Conservation (phyloP, 164 flowering plant species). For the Kalanchoe fedtschenkoi region DNA sequence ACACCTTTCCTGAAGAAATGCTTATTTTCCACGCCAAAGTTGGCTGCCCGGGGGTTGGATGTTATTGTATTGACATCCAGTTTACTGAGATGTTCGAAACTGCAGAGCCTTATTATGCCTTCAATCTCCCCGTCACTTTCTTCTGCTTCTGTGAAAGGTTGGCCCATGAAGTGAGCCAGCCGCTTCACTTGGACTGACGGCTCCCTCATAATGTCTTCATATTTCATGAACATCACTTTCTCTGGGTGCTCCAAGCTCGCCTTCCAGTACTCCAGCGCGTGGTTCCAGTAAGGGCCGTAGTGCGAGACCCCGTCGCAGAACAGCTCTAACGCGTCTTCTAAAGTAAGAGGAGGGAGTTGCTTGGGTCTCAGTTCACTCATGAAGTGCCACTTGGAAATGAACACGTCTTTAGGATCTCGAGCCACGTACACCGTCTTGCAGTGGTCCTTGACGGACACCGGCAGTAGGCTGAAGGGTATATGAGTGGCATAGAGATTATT, state of each 20-base stretch:
- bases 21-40: background rate
- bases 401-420: constrained; percentile 16
- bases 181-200: background rate
- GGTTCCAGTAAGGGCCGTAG: constrained; percentile 18
- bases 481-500: constrained; percentile 11
- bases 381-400: constrained; percentile 18
- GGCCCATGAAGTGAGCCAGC: constrained; percentile 14
- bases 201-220: constrained; percentile 13
- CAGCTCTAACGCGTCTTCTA: constrained; percentile 16
- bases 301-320: constrained; percentile 14
- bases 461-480: constrained; percentile 10
- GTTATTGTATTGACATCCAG: constrained; percentile 12
- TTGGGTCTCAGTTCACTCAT: background rate
- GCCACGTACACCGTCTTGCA: constrained; percentile 13
- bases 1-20: constrained; percentile 11
- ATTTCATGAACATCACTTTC: constrained; percentile 1
- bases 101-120: constrained; percentile 9
- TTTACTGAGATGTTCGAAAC: constrained; percentile 14
- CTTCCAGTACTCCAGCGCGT: constrained; percentile 14
- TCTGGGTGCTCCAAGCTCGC: constrained; percentile 13
- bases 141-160: constrained; percentile 11
- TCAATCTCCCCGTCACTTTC: constrained; percentile 11
- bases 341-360: background rate
- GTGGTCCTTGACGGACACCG: constrained; percentile 1
- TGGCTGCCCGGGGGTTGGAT: background rate